Base-by-base conservation (phyloP, 345 rosid species). In the Bruguiera sexangula region DNA sequence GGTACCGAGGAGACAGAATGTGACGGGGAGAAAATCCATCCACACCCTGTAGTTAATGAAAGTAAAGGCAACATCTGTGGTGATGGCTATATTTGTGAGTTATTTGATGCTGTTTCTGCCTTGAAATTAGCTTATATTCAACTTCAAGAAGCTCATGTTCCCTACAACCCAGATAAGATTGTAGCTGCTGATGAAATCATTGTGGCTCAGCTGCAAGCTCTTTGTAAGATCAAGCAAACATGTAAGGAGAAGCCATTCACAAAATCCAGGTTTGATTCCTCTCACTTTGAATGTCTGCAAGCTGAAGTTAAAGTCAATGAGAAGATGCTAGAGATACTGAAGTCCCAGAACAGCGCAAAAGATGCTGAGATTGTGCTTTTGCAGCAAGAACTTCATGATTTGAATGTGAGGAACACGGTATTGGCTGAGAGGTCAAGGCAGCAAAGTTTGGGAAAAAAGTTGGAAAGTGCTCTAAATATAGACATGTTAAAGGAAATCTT, bases 111-210 rank as follows among this genome's bases (percentile, higher is more conserved):
- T 43, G 80, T 86, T 73, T 82, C 87, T 8, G 65, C 69, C 8
- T 65, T 88, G 71, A 86, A 86, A 63, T 64, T 80, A 7, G 85
- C 86, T 2, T 88, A 86, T 69, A 71, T 83, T 53, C 83, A 81
- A 76, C 83, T 88, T 71, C 91, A 86, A 67, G 81, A 73, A 80
- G 88, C 88, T 60, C 93, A 85, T 76, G 48, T 86, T 60, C 93
- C 91, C 53, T 82, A 86, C 67, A 77, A 79, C 68, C 85, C 87
- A 0, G 79, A 81, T 29, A 88, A 85, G 81, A 84, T 89, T 73
- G 71, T 75, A n/a, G 81, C 84, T 70, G 86, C 89, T 13, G 83
- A 89, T 67, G 83, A 78, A 54, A 76, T 81, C 29, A 77, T 86
- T 18, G 83, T 83, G 43, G 73, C 83, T 73, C 78, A 84, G 71